phyloP scores from a whole-genome alignment of 2,329 filamentous ascomycete species.

The Alternaria sp. region DNA sequence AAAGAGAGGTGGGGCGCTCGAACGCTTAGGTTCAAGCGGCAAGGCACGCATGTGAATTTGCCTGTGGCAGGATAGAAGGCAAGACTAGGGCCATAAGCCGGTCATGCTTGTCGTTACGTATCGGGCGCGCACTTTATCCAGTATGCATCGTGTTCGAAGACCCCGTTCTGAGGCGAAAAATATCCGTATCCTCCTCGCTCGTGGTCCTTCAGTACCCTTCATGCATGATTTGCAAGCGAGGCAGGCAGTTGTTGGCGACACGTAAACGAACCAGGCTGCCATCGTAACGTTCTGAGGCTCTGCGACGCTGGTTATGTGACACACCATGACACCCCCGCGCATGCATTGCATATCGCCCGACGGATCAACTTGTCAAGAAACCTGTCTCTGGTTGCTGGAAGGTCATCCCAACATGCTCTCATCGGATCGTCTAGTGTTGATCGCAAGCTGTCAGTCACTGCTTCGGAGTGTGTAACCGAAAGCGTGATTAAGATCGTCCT shows the following conservation, averaged over 20 bases:
- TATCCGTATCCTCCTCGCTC: background rate
- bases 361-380: background rate
- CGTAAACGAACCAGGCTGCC: background rate
- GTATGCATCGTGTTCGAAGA: background rate
- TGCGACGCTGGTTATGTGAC: background rate
- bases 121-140: too few relatives aligned
- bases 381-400: background rate
- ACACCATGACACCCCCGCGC: background rate
- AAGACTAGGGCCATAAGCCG: background rate
- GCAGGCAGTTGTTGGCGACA: background rate
- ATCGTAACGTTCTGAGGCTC: background rate
- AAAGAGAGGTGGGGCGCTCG: background rate
- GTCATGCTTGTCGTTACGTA: background rate
- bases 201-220: background rate
- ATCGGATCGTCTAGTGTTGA: background rate
- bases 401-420: background rate
- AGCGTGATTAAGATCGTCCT: background rate
- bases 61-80: background rate
- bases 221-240: background rate
- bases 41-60: background rate
- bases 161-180: too few relatives aligned
- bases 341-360: background rate
- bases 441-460: background rate
- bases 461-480: background rate
- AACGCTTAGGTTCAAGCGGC: slow-evolving; percentile 1